phyloP scores from a whole-genome alignment of 768 basidiomycete species.

The Amanita muscaria region DNA sequence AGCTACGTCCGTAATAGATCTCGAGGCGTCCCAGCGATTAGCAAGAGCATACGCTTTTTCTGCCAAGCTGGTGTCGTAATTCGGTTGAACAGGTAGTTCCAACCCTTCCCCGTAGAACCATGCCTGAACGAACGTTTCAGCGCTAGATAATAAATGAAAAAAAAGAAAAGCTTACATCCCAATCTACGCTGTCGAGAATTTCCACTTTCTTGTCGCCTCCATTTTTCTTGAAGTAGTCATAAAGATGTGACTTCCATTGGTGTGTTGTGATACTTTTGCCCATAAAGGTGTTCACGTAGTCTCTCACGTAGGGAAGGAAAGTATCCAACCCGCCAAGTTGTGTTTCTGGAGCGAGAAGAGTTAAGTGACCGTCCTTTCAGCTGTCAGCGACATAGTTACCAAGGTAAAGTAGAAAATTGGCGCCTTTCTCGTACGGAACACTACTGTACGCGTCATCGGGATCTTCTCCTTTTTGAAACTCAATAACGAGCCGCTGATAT shows the following conservation, averaged over 20 bases:
- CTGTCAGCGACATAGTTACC: conserved; percentile 34
- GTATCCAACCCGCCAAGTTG: conserved; percentile 74
- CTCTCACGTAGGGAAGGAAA: conserved; percentile 76
- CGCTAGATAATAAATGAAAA: not conserved
- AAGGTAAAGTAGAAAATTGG: conserved; percentile 79
- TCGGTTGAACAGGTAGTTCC: conserved; percentile 62
- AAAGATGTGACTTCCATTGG: conserved; percentile 78
- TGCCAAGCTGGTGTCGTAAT: conserved; percentile 69
- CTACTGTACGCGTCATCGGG: conserved; percentile 69
- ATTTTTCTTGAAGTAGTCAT: conserved; percentile 53
- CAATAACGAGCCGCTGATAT: conserved; percentile 75
- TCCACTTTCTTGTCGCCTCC: conserved; percentile 54
- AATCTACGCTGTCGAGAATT: conserved; percentile 61
- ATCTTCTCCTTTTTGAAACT: conserved; percentile 65
- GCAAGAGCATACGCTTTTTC: conserved; percentile 65
- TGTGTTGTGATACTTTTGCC: conserved; percentile 78
- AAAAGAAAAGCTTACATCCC: conserved; percentile 47
- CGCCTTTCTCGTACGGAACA: conserved; percentile 85
- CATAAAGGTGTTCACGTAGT: conserved; percentile 76
- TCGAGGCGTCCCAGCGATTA: conserved; percentile 61
- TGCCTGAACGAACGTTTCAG: conserved; percentile 30
- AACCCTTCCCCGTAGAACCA: conserved; percentile 81
- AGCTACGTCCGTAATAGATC: conserved; percentile 33
- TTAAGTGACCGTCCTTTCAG: not conserved
- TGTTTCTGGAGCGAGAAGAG: conserved; percentile 35